Evolutionary conservation across 257 asterid genomes (phyloP).

Genomic region (Cynanchum wilfordii): DNA sequence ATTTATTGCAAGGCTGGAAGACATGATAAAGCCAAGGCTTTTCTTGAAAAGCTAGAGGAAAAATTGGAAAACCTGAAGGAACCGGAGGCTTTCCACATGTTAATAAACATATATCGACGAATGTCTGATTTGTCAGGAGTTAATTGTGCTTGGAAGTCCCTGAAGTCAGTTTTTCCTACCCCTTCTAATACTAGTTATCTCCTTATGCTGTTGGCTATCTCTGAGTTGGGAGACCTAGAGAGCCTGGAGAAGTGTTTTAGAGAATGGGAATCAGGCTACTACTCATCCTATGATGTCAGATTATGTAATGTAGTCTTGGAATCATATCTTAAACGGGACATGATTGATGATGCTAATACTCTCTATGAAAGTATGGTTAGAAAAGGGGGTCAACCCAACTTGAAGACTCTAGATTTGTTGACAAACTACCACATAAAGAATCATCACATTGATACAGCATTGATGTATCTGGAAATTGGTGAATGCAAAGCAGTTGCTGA

Average conservation of each 20-base stretch:
- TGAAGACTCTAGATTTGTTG: conserved; percentile 42
- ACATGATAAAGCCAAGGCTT: conserved; percentile 38
- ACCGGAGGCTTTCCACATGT: conserved; percentile 29
- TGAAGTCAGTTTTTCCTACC: conserved; percentile 15
- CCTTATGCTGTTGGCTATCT: conserved; percentile 24
- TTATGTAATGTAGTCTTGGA: conserved; percentile 61
- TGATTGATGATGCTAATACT: conserved; percentile 57
- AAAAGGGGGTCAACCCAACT: conserved; percentile 34
- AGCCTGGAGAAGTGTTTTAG: conserved; percentile 40
- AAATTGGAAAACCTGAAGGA: conserved; percentile 21
- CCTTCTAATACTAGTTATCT: conserved; percentile 29
- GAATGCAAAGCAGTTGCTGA: conserved; percentile 24
- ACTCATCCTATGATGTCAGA: conserved; percentile 40
- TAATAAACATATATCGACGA: conserved; percentile 44
- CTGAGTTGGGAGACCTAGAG: conserved; percentile 45
- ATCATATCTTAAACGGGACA: conserved; percentile 37
- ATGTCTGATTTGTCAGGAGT: conserved; percentile 55
- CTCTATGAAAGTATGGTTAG: conserved; percentile 33
- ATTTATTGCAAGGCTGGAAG: conserved; percentile 42
- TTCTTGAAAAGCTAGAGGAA: conserved; percentile 44
- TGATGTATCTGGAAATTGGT: conserved; percentile 59
- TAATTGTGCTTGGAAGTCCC: conserved; percentile 24
- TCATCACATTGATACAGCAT: conserved; percentile 45
- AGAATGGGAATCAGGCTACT: conserved; percentile 54
- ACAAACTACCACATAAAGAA: conserved; percentile 38